Conservation (phyloP, 192 early-diverging fungal genomes). For the Podila horticola region DNA sequence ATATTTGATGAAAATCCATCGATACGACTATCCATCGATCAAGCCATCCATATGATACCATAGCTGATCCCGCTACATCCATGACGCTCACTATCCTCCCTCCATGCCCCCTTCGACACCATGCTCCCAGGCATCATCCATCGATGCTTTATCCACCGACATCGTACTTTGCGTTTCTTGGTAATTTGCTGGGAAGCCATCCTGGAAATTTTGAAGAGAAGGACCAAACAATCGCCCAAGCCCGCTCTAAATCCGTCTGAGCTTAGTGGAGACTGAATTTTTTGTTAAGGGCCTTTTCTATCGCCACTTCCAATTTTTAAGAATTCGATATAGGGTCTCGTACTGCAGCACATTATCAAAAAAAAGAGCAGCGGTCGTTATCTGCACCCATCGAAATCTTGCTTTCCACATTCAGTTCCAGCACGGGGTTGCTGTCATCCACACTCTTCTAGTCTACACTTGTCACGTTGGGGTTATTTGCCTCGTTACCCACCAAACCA, state of each 20-base stretch:
- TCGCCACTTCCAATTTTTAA: too few relatives aligned
- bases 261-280: too few relatives aligned
- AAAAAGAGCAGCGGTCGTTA: neutral
- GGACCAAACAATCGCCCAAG: too few relatives aligned
- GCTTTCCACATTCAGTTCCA: neutral
- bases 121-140: neutral
- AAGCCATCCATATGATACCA: neutral
- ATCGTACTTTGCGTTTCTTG: slow-evolving; percentile 6
- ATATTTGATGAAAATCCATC: neutral
- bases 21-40: neutral
- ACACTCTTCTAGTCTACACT: neutral
- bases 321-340: too few relatives aligned
- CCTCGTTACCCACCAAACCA: too few relatives aligned
- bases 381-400: neutral
- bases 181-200: slow-evolving; percentile 7
- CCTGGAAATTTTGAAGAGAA: slow-evolving; percentile 5
- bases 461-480: neutral
- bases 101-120: neutral
- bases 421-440: neutral
- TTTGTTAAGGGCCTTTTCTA: too few relatives aligned
- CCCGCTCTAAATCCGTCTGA: too few relatives aligned
- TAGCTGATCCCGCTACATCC: neutral
- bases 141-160: neutral
- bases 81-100: neutral
- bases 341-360: neutral